Base-by-base conservation (phyloP, 805 yeast genomes). In the Saccharomycopsis capsularis region DNA sequence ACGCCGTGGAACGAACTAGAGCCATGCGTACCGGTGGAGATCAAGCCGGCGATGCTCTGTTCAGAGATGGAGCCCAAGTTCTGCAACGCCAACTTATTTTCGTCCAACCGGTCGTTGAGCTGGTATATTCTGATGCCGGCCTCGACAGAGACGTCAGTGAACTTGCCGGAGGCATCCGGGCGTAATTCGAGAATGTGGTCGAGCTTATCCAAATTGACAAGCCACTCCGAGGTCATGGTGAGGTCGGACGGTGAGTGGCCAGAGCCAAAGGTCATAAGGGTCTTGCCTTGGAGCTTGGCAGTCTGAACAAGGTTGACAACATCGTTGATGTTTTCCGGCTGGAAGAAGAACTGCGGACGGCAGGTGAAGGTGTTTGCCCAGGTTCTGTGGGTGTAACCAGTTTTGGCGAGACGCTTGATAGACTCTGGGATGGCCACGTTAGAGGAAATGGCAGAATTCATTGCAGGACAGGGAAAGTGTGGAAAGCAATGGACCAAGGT, bases 11-110 rank as follows among this genome's bases (percentile, higher is more conserved):
- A 86, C 38, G 91, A 95, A 7, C 95, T 82, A 0, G 97, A 85
- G 5, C 99, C 99, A 61, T 91, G 99, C 0, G 98, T 89, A 25
- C 98, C 98, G 0, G 98, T 91, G 1, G 95, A 84, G 40, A 93
- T 88, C 56, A 90, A 80, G n/a, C 99, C 99, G 2, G 95, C 98
- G 23, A 89, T 72, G 15, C 95, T 85, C 63, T 91, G 98, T 54
- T 88, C 96, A 37, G 93, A 80, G 47, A 91, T 91, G 1, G 97
- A 89, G 1, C 98, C 98, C 59, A 93, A 69, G 59, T 85, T 91
- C 65, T 91, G 98, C 50, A 91, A 70, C 3, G 96, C 95, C 51
- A 87, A 74, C 1, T 84, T 82, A 54, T 76, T 73, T 11, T 68
- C 54, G 23, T 78, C 82, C 53, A 91, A 70, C 52, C 71, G 71